Base-by-base conservation (phyloP, 2,329 filamentous ascomycete genomes). In the Penicillium sp. region DNA sequence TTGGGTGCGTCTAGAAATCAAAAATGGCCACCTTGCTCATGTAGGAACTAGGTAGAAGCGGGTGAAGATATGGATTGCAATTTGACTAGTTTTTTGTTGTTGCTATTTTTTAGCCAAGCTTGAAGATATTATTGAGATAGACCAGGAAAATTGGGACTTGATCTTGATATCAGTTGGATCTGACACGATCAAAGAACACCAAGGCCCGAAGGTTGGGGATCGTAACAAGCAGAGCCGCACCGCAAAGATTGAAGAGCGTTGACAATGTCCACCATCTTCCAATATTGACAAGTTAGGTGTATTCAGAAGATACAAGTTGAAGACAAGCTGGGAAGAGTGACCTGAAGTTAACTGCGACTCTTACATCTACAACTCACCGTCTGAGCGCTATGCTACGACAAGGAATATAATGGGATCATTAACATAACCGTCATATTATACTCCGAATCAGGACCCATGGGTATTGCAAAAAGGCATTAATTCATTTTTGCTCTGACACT, bases 401-500 rank as follows among this genome's bases (percentile, higher is more conserved):
- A 58, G 39, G 58, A 51, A 53, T 44, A 51, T 33, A 50, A 52
- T 50, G 37, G 43, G 60, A 60, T 44, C 23, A 45, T 29, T 42
- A 64, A 66, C 60, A 37, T 50, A 50, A 50, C 64, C 63, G 63
- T 67, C 63, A 67, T 62, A 67, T 67, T 67, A 66, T 64, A 67
- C 65, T 65, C 61, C 62, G 53, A 60, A 65, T 61, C 60, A 61
- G 48, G 37, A 58, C 59, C 61, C 55, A 55, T 57, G 63, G 65
- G 62, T 67, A 67, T 67, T 66, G 64, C 64, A 67, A 67, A 64
- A 66, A 65, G 59, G 58, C 65, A 66, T 67, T 65, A 57, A 67
- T 67, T 67, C 65, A 67, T 65, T 67, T 67, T 67, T 67, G 63
- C 64, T 64, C 60, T 61, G 56, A 51, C 57, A 66, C 65, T 67